Conservation (phyloP, 495 filamentous ascomycete genomes). For the Aspergillus avenaceus region DNA sequence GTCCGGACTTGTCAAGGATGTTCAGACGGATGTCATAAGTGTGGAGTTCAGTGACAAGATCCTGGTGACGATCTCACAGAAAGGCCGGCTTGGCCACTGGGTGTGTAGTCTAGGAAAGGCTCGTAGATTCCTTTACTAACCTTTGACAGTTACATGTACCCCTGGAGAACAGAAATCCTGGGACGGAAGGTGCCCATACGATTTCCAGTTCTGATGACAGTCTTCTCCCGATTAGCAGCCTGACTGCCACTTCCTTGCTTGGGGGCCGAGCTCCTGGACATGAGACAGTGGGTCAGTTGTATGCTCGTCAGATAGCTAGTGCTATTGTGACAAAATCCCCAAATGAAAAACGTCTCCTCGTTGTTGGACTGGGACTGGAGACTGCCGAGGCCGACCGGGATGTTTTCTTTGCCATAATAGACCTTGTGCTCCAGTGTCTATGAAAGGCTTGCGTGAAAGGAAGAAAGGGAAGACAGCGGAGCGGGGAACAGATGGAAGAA, state of each 20-base stretch:
- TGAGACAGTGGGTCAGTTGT: slow-evolving; percentile 80
- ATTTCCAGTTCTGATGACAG: slow-evolving; percentile 48
- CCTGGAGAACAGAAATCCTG: slow-evolving; percentile 62
- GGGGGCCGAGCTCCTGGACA: slow-evolving; percentile 77
- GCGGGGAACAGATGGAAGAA: too few species aligned
- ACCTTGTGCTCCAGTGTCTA: slow-evolving; percentile 70
- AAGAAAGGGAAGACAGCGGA: too few species aligned
- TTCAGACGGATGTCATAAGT: slow-evolving; percentile 66
- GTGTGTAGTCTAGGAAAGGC: slow-evolving; percentile 41
- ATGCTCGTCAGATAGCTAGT: slow-evolving; percentile 83
- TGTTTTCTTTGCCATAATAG: slow-evolving; percentile 77
- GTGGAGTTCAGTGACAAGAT: slow-evolving; percentile 88
- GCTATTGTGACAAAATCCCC: slow-evolving; percentile 67
- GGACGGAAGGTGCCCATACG: slow-evolving; percentile 44
- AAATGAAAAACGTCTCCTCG: slow-evolving; percentile 71
- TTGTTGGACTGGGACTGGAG: slow-evolving; percentile 77
- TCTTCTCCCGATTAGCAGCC: slow-evolving; percentile 69
- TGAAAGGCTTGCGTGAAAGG: slow-evolving; percentile 4
- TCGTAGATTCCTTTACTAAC: slow-evolving; percentile 15
- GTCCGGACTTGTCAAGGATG: slow-evolving; percentile 58
- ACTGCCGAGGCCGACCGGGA: slow-evolving; percentile 60
- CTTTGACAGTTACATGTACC: slow-evolving; percentile 78
- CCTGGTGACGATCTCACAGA: slow-evolving; percentile 82
- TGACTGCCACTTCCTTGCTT: slow-evolving; percentile 84
- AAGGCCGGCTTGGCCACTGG: slow-evolving; percentile 87